These are phyloP conservation scores for Lepidium didymum DNA, from an alignment of 345 rosid species.

Conservation along the genomic window DNA sequence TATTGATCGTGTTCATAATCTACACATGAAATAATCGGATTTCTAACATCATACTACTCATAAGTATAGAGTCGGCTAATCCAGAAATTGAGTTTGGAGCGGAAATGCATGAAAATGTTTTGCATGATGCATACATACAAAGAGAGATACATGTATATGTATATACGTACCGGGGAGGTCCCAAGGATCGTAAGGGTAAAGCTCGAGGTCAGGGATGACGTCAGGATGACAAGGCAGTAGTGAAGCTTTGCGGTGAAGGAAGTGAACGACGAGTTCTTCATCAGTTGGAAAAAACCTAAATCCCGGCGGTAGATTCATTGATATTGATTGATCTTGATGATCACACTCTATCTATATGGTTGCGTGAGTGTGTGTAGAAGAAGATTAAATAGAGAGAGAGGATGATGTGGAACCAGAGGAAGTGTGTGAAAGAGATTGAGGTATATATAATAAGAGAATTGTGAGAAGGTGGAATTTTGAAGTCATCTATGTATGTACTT, in stretches of 20 bases:
- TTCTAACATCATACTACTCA: too few species aligned
- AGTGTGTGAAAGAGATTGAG: slow-evolving; percentile 27
- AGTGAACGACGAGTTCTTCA: slow-evolving; percentile 90
- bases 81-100: too few species aligned
- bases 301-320: slow-evolving; percentile 75
- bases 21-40: too few species aligned
- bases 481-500: neutral
- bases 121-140: neutral
- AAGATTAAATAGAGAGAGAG: neutral
- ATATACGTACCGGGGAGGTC: slow-evolving; percentile 62
- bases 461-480: slow-evolving; percentile 6
- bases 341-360: neutral
- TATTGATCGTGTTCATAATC: too few species aligned
- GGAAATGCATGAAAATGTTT: too few species aligned
- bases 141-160: neutral
- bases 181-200: slow-evolving; percentile 90
- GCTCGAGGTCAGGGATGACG: slow-evolving; percentile 91
- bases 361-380: slow-evolving; percentile 8
- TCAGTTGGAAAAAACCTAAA: slow-evolving; percentile 84
- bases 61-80: too few species aligned
- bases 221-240: slow-evolving; percentile 90
- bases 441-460: slow-evolving; percentile 21
- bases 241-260: slow-evolving; percentile 83
- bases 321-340: slow-evolving; percentile 8
- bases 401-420: slow-evolving; percentile 32